Base-by-base conservation (phyloP, 352 stramenopile genomes). In the Peronospora farinosa region DNA sequence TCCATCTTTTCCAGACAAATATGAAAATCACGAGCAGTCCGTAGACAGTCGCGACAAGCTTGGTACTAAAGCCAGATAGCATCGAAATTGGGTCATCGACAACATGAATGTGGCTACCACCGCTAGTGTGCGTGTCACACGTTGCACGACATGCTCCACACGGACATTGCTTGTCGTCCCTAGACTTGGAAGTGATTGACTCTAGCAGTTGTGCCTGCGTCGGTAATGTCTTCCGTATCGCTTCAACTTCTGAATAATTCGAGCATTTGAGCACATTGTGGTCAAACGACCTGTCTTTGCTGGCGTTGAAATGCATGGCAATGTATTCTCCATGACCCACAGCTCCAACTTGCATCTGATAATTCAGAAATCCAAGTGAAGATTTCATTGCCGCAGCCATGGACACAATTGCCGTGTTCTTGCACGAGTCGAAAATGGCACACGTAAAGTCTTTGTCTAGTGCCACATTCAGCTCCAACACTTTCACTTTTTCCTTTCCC, bases 321-420 rank as follows among this genome's bases (percentile, higher is more conserved):
- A 95, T 80, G 55, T 78, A 95, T 56, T 95, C 74, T n/a, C 85
- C 85, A 54, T 95, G 85, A 28, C 84, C 80, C 25, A 95, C 70
- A 5, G 84, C 84, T 5, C 84, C 85, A 3, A 84, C 90, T 62
- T 95, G 85, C 62, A 86, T 78, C 58, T 95, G 85, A 55, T 91
- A 95, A 53, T 92, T 93, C 19, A 95, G 66, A 43, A 95, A 90
- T 5, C 85, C 85, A 10, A 94, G 57, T 11, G 78, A 89, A 23
- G 79, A 90, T 63, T 90, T 88, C 69, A 93, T 83, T 11, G 68
- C 75, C 11, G 82, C 66, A 5, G 63, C 67, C 39, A 85, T 67
- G 1, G 81, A 91, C 13, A 70, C 84, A 25, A 93, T 90, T 1
- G 74, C 72, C 36, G 84, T 91, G 64, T 78, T 90, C 47, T 88